A percentile compares a stretch with the other conserved stretches of the same genome.
Evolutionary conservation across 2,329 filamentous ascomycete species (phyloP).

Genomic region (Aureobasidium lini): DNA sequence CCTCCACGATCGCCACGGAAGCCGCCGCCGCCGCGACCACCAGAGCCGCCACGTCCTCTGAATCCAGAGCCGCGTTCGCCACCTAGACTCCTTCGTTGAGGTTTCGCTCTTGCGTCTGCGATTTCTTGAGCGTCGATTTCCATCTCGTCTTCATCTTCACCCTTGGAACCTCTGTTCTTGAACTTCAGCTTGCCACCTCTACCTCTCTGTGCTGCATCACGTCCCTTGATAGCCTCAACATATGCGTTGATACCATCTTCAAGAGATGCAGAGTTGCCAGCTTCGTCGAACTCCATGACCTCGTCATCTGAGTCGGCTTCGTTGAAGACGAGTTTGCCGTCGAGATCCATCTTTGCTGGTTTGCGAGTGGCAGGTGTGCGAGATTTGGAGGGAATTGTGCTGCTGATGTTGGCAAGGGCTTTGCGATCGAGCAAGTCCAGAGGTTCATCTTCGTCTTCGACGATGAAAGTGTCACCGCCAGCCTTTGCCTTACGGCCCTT

Average conservation of each 20-base stretch:
- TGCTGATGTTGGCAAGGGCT: constrained; percentile 86
- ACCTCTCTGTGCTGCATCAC: constrained; percentile 50
- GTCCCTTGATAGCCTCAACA: constrained; percentile 52
- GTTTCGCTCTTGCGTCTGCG: constrained; percentile 29
- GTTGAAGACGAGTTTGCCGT: constrained; percentile 74
- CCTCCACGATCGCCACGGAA: not conserved
- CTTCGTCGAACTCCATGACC: constrained; percentile 45
- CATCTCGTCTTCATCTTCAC: constrained; percentile 38
- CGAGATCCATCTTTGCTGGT: constrained; percentile 63
- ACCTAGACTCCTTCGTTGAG: constrained; percentile 29
- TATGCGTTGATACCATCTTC: constrained; percentile 53
- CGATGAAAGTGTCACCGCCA: constrained; percentile 66
- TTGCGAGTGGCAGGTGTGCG: constrained; percentile 36
- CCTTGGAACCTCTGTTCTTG: constrained; percentile 38
- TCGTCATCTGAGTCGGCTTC: constrained; percentile 28
- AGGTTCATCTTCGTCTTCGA: constrained; percentile 90
- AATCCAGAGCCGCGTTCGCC: constrained; percentile 23
- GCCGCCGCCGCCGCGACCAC: constrained; percentile 3
- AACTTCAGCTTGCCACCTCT: constrained; percentile 56
- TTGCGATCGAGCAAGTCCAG: constrained; percentile 86
- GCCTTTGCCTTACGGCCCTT: constrained; percentile 47
- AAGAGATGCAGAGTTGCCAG: constrained; percentile 34
- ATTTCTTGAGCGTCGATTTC: constrained; percentile 22
- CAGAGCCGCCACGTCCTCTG: not conserved
- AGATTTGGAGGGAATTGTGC: constrained; percentile 68